These are phyloP conservation scores for Solanum pimpinellifolium DNA, from an alignment of 257 asterid genomes.

Conservation along the genomic window DNA sequence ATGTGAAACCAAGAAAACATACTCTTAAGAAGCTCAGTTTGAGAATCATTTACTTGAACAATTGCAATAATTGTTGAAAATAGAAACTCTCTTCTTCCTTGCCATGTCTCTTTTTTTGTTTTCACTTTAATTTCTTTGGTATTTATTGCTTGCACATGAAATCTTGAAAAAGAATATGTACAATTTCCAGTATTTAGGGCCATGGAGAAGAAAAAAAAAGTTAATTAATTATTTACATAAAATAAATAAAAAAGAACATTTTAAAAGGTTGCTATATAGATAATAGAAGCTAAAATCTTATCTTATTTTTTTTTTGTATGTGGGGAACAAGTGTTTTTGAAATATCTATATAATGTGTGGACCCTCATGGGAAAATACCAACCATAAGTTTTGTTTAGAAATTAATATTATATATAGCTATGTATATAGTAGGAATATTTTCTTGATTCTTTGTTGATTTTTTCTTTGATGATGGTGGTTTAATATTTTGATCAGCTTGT, in stretches of 20 bases:
- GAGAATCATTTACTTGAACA: conserved; percentile 30
- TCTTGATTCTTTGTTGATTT: neutral
- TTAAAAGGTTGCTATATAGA: neutral
- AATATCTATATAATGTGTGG: neutral
- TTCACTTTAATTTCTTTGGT: conserved; percentile 7
- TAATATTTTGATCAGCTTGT: neutral
- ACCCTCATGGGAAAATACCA: neutral
- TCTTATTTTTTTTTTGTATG: neutral
- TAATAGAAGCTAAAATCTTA: neutral
- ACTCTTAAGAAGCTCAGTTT: conserved; percentile 65
- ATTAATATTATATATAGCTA: neutral
- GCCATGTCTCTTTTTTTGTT: conserved; percentile 1
- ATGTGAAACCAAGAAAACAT: neutral
- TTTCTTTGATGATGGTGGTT: neutral
- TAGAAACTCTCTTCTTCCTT: conserved; percentile 50
- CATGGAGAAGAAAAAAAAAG: conserved; percentile 7
- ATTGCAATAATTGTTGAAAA: conserved; percentile 22
- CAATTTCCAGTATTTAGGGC: conserved; percentile 20
- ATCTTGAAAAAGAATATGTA: conserved; percentile 3
- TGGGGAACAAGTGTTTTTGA: neutral
- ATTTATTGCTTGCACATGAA: conserved; percentile 9
- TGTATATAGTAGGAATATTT: neutral
- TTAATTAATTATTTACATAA: neutral
- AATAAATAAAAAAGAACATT: neutral
- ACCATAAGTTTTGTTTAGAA: neutral